These are phyloP conservation scores for Herpetomonas muscarum DNA, from an alignment of 208 protist species.

Conservation along the genomic window DNA sequence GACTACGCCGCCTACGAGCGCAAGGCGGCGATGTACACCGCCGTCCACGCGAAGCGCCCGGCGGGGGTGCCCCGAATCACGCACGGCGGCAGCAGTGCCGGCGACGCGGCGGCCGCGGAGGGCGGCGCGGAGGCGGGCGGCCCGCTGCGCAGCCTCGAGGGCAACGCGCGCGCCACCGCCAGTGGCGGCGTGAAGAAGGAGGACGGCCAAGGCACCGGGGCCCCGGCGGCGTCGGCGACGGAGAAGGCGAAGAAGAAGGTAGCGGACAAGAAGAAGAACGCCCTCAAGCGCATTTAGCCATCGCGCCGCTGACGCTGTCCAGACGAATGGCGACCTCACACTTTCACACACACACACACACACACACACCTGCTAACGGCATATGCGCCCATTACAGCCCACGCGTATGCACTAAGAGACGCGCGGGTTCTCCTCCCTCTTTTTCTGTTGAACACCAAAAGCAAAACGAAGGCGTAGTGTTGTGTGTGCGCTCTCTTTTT, in stretches of 20 bases:
- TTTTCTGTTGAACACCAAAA: too few relatives aligned
- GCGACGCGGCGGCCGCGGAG: not conserved
- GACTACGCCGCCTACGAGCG: conserved; percentile 88
- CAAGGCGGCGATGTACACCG: conserved; percentile 79
- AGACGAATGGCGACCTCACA: too few relatives aligned
- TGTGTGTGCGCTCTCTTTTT: not conserved
- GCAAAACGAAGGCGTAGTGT: too few relatives aligned
- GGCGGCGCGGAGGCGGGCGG: not conserved
- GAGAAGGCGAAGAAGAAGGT: conserved; percentile 33
- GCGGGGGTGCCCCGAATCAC: conserved; percentile 27
- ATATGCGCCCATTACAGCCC: too few relatives aligned
- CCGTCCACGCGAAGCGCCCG: conserved; percentile 61
- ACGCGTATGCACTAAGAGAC: too few relatives aligned
- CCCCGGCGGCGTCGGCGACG: not conserved
- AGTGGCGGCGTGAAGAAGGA: not conserved
- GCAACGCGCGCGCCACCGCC: conserved; percentile 2
- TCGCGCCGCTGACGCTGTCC: too few relatives aligned
- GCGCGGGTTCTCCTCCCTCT: conserved; percentile 1
- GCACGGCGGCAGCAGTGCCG: conserved; percentile 6
- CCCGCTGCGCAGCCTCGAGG: conserved; percentile 13
- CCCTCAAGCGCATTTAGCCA: conserved; percentile 56
- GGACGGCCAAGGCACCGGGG: conserved; percentile 1
- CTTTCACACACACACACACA: too few relatives aligned
- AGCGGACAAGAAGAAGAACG: conserved; percentile 55
- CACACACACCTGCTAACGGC: too few relatives aligned